Base-by-base conservation (phyloP, 352 stramenopile species). In the Phytophthora vignae region DNA sequence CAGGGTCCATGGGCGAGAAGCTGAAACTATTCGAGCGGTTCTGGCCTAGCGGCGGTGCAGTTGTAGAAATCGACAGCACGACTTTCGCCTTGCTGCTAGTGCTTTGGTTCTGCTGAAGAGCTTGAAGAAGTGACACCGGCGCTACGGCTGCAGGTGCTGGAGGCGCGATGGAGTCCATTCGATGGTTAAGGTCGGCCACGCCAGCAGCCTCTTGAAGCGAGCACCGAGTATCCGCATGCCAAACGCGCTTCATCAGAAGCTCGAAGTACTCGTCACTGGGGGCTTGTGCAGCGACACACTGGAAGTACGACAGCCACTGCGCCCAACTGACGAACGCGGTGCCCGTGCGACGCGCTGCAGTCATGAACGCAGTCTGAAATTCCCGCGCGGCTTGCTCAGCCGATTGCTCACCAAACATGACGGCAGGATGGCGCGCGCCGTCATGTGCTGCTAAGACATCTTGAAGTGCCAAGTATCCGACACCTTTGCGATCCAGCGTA, bases 201-300 rank as follows among this genome's bases (percentile, higher is more conserved):
- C 66, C 71, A 40, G 67, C 49, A 63, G 57, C 29, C 27, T 77
- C 27, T 76, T 85, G 60, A 5, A 92, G 77, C 42, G 77, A 82
- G 9, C 74, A 81, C 21, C 74, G 72, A 2, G 60, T 73, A 19
- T 78, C 76, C 4, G 80, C 87, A 49, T 83, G 83, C 87, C 87
- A 94, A 19, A 91, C 87, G 31, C 87, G 84, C 50, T 86, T 90
- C 60, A 94, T 76, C 25, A 94, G 60, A 11, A 94, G 56, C 38
- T 94, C 87, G 67, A 92, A 94, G 76, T 89, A 92, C 63, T 94
- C 87, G 22, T 93, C 82, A 42, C 82, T 94, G 7, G 83, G 85
- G 14, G 83, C 74, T 65, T 90, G 76, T n/a, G 78, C 85, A 31
- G 82, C 84, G 15, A 90, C 69, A 68, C 83, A 94, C 70, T 93